These are phyloP conservation scores for Saccharomycopsis sp. DNA, from an alignment of 805 yeast genomes.

Conservation along the genomic window DNA sequence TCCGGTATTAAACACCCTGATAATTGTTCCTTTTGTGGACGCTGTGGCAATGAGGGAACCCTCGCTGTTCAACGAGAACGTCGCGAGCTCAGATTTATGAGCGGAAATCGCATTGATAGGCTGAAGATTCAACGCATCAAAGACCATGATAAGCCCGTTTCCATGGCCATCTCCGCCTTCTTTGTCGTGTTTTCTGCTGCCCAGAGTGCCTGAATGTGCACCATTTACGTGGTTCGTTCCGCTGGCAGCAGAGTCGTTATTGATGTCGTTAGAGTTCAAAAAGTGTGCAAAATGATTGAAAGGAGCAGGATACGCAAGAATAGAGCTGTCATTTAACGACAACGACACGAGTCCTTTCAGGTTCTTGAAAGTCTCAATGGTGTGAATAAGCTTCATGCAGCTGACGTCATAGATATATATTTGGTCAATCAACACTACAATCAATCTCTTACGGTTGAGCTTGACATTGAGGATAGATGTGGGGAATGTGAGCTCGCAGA, in stretches of 20 bases:
- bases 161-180: conserved; percentile 1
- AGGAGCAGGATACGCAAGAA: conserved; percentile 51
- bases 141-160: conserved; percentile 67
- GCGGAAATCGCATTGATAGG: conserved; percentile 82
- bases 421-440: conserved; percentile 74
- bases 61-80: conserved; percentile 60
- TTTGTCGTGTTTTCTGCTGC: neutral
- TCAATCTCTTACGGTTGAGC: conserved; percentile 74
- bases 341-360: conserved; percentile 29
- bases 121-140: conserved; percentile 65
- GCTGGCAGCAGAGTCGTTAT: conserved; percentile 1
- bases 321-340: conserved; percentile 40
- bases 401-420: conserved; percentile 85
- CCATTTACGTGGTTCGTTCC: conserved; percentile 3
- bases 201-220: conserved; percentile 7
- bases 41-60: conserved; percentile 85
- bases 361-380: conserved; percentile 53
- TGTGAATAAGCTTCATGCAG: conserved; percentile 75
- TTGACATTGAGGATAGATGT: conserved; percentile 63
- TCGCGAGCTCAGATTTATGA: conserved; percentile 71
- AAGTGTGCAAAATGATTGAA: conserved; percentile 2
- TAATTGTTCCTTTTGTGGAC: conserved; percentile 82
- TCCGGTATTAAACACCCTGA: conserved; percentile 68
- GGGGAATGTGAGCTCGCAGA: conserved; percentile 87
- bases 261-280: neutral